Evolutionary conservation across 192 early-diverging fungal species (phyloP), one percentile per base, ranked within the genome.

Genomic region (Coemansia umbellata): DNA sequence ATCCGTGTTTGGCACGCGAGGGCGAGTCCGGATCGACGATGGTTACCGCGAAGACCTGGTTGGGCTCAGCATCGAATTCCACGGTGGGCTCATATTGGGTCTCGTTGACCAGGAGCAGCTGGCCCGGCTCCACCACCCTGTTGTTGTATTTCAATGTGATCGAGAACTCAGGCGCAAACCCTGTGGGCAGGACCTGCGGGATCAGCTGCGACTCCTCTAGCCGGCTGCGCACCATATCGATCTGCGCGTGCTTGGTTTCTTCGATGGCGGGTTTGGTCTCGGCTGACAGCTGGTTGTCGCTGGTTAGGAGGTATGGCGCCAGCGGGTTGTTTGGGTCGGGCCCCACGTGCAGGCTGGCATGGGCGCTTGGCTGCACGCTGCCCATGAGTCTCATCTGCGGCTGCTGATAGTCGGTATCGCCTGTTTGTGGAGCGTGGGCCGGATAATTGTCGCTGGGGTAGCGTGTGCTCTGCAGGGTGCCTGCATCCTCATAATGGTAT

Each of bases 11-110:
- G 4, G 43, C 23, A 14, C 27, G 56, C 1, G 58, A 53, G 0
- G 63, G 69, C 0, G 60, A 26, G 31, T 74, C 64, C 26, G 64
- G 53, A 15, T 74, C 71, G 7, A 74, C 42, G 9, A 74, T 67
- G 13, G 60, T 64, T 0, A 61, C 39, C 8, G 58, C 58, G 24
- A 63, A 74, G 0, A 44, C 24, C 23, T 63, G 50, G 8, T 55
- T 60, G 0, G 37, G 45, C 17, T 43, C 55, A 8, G 60, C 39
- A 48, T 67, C 64, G 48, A 67, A 66, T 41, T 67, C 64, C 1
- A 67, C 53, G 4, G 37, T 63, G 0, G 64, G 64, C 28, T 74
- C 64, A 8, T 8, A 5, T 4, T 48, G 31, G 0, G 56, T 62
- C 1, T 74, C 31, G 51, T 58, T 54, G 21, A 62, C 28, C 1